These are phyloP conservation scores for Phytophthora cajani DNA, from an alignment of 352 stramenopile genomes.

Conservation along the genomic window DNA sequence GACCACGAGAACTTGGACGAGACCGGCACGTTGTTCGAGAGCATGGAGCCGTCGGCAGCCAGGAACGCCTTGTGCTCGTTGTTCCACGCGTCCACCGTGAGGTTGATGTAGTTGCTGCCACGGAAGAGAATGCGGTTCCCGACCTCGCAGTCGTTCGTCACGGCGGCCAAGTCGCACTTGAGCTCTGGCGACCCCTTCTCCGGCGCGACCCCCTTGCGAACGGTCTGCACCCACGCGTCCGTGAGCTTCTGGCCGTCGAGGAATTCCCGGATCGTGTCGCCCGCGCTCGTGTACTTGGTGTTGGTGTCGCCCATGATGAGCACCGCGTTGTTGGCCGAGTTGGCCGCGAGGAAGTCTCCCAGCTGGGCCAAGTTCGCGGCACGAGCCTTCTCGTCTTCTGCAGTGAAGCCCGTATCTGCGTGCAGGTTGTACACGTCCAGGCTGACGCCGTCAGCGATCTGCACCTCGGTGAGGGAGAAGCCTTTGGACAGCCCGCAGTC, in stretches of 20 bases:
- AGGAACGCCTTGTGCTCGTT: slow-evolving; percentile 44
- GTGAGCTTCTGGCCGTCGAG: slow-evolving; percentile 27
- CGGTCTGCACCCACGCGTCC: slow-evolving; percentile 42
- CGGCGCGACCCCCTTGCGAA: slow-evolving; percentile 33
- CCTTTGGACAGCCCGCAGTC: slow-evolving; percentile 54
- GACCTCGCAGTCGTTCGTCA: slow-evolving; percentile 47
- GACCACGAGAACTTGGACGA: slow-evolving; percentile 41
- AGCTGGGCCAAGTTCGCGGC: slow-evolving; percentile 44
- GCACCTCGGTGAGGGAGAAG: slow-evolving; percentile 46
- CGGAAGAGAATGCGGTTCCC: slow-evolving; percentile 16
- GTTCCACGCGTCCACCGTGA: slow-evolving; percentile 34
- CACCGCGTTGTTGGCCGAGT: not conserved
- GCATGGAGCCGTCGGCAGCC: slow-evolving; percentile 16
- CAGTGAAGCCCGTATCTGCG: slow-evolving; percentile 40
- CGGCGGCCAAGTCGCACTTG: slow-evolving; percentile 32
- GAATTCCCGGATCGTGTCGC: slow-evolving; percentile 16
- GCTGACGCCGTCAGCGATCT: slow-evolving; percentile 45
- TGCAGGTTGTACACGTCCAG: slow-evolving; percentile 56
- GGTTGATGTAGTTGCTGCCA: slow-evolving; percentile 47
- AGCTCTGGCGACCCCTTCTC: slow-evolving; percentile 28
- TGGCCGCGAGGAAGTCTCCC: slow-evolving; percentile 24
- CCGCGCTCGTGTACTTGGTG: not conserved
- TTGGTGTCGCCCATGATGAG: not conserved
- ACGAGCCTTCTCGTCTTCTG: slow-evolving; percentile 34
- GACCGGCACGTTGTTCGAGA: slow-evolving; percentile 28